phyloP scores from a whole-genome alignment of 495 filamentous ascomycete genomes.

The Aspergillus sclerotioniger region DNA sequence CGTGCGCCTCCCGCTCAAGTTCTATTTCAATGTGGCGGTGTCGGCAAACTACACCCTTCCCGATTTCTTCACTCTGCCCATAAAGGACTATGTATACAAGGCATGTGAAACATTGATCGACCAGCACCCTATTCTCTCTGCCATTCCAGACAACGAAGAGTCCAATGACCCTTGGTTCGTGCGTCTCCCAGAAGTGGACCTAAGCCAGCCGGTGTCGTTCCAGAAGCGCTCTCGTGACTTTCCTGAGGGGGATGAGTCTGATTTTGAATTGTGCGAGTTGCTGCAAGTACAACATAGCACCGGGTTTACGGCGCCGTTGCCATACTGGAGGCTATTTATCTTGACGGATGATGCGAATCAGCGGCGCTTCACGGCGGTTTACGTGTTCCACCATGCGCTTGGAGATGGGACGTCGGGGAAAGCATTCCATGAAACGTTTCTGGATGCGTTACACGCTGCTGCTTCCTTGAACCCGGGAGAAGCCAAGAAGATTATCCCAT shows the following conservation, averaged over 20 bases:
- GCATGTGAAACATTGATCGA: constrained; percentile 37
- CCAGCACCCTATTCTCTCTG: constrained; percentile 43
- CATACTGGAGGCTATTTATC: constrained; percentile 41
- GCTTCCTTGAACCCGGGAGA: constrained; percentile 15
- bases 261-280: constrained; percentile 33
- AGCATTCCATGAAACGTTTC: constrained; percentile 32
- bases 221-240: constrained; percentile 20
- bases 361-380: constrained; percentile 32
- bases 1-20: constrained; percentile 38
- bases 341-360: constrained; percentile 22
- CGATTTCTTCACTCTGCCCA: constrained; percentile 23
- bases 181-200: constrained; percentile 41
- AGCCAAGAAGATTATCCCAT: constrained; percentile 21
- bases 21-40: constrained; percentile 44
- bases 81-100: constrained; percentile 35
- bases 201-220: constrained; percentile 36
- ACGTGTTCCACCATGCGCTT: constrained; percentile 39
- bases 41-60: constrained; percentile 40
- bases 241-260: constrained; percentile 11
- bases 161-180: constrained; percentile 42
- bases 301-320: constrained; percentile 27
- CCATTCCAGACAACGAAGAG: constrained; percentile 41
- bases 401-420: constrained; percentile 38
- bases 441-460: constrained; percentile 23
- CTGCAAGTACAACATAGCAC: constrained; percentile 39